Conservation (phyloP, 805 yeast species). For the Ogataea pini region DNA sequence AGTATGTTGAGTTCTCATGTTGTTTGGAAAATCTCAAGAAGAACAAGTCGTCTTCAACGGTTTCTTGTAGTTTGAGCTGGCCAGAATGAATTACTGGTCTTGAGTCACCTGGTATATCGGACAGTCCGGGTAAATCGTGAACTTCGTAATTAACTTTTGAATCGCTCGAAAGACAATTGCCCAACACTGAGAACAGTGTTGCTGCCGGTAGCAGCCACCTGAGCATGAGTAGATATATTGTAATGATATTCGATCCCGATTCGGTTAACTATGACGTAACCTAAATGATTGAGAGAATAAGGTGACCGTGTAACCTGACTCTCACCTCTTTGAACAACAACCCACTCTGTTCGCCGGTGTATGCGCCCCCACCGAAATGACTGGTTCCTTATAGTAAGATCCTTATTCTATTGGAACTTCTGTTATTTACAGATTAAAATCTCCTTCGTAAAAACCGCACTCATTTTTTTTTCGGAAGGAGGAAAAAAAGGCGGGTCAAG, state of each 20-base stretch:
- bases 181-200: constrained; percentile 3
- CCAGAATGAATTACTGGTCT: constrained; percentile 65
- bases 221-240: neutral
- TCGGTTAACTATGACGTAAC: too few relatives aligned
- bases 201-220: neutral
- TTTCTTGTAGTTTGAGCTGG: constrained; percentile 56
- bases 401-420: neutral
- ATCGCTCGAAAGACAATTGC: neutral
- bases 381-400: neutral
- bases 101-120: constrained; percentile 23
- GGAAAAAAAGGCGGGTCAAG: neutral
- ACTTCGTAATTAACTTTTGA: constrained; percentile 21
- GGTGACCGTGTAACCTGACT: too few relatives aligned
- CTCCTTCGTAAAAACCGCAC: neutral
- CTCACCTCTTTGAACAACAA: too few relatives aligned
- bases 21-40: constrained; percentile 67
- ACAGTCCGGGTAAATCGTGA: constrained; percentile 30
- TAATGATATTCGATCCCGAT: too few relatives aligned
- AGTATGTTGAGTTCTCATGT: neutral
- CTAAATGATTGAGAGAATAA: too few relatives aligned
- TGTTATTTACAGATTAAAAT: neutral
- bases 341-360: too few relatives aligned
- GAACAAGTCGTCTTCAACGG: constrained; percentile 60
- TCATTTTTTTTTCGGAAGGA: too few relatives aligned
- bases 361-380: too few relatives aligned